Evolutionary conservation across 2,329 filamentous ascomycete genomes (phyloP).

Genomic region (Trichoderma sp.): DNA sequence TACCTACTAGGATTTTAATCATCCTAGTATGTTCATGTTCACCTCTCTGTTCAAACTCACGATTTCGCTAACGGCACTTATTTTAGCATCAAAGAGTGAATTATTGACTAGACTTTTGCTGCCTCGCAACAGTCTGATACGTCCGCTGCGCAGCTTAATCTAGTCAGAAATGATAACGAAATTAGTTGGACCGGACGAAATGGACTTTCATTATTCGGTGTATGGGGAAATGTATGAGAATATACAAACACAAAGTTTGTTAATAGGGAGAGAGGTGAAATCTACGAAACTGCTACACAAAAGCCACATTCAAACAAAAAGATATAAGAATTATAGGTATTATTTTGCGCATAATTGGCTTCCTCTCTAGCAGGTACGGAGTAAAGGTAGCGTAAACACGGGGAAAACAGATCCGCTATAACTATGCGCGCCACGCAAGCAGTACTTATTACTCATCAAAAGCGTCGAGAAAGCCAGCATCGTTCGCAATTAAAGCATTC

Average conservation of each 20-base stretch:
- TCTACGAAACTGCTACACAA: background rate
- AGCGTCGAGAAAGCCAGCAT: background rate
- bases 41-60: background rate
- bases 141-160: background rate
- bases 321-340: background rate
- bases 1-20: background rate
- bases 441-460: background rate
- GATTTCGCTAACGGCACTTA: background rate
- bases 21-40: background rate
- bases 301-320: background rate
- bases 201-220: too few relatives aligned
- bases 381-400: background rate
- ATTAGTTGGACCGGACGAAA: too few relatives aligned
- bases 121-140: background rate
- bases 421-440: background rate
- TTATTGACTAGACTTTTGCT: background rate
- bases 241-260: too few relatives aligned
- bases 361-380: background rate
- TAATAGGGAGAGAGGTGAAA: too few relatives aligned
- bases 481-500: background rate
- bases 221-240: too few relatives aligned
- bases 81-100: background rate
- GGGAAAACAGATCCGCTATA: background rate
- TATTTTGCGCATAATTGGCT: background rate
- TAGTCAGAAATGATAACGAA: background rate